A percentile compares a stretch with the other conserved stretches of the same genome.
Conservation (phyloP, 306 rosid species). For the Cucurbita ficifolia region DNA sequence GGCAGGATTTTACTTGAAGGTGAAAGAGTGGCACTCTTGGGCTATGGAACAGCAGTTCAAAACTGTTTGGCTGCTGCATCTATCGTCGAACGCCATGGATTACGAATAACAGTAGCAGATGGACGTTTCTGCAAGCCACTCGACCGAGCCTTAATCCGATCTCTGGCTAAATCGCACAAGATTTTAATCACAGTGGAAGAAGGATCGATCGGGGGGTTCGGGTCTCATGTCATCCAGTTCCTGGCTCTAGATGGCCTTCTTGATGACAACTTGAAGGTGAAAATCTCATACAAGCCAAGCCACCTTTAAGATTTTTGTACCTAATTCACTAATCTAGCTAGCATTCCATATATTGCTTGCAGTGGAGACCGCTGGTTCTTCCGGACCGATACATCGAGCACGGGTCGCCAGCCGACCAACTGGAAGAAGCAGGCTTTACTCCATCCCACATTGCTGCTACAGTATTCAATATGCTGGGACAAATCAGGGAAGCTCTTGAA, state of each 20-base stretch:
- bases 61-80: constrained; percentile 58
- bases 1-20: constrained; percentile 75
- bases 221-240: constrained; percentile 92
- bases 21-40: constrained; percentile 77
- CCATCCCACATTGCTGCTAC: constrained; percentile 90
- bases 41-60: constrained; percentile 70
- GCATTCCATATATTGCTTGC: constrained; percentile 13
- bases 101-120: constrained; percentile 45
- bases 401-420: constrained; percentile 68
- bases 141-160: constrained; percentile 59
- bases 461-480: constrained; percentile 74
- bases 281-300: not conserved
- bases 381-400: constrained; percentile 85
- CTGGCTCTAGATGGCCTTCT: constrained; percentile 94
- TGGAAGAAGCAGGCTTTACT: constrained; percentile 61
- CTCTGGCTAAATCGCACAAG: constrained; percentile 71
- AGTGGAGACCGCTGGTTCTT: constrained; percentile 97
- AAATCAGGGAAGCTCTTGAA: constrained; percentile 71
- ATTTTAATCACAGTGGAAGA: constrained; percentile 81
- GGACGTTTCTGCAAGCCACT: constrained; percentile 96
- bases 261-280: constrained; percentile 70
- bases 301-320: too few relatives aligned
- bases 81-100: constrained; percentile 30
- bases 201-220: constrained; percentile 94
- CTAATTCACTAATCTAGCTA: constrained; percentile 9